Base-by-base conservation (phyloP, 2,329 filamentous ascomycete species). In the Pseudocercospora pini-densiflorae region DNA sequence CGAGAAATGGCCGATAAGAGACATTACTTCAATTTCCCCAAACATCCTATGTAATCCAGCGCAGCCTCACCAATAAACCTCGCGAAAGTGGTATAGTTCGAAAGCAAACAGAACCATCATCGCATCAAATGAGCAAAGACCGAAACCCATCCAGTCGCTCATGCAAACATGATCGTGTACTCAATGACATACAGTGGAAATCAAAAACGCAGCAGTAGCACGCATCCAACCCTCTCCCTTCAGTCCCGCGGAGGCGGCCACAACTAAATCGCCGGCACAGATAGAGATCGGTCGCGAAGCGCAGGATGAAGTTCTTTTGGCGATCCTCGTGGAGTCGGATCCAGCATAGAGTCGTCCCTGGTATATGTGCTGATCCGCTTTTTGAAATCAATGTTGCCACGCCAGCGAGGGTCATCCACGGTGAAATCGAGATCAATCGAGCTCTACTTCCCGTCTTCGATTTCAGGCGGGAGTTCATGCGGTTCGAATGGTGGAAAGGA, bases 81-180 rank as follows among this genome's bases (percentile, higher is more conserved):
- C 57, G 40, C 57, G 40, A 24, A 59, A 47, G 57, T 59, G 33
- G 57, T 59, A 59, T 47, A 43, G 33, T 24, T 59, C 19, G 27
- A 36, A 47, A 59, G 33, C 33, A 59, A 29, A 59, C 33, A 59
- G 40, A 24, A 59, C 33, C 57, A 24, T 47, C 57, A 47, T 43
- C 33, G 21, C 31, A 33, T 24, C 14, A 33, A 58, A 24, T 33
- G 33, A 40, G 31, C 21, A 45, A 59, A 24, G 21, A 21, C 19
- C 27, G 33, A 40, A 43, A 21, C 33, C 57, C 23, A 23, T 21
- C 57, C 21, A 40, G n/a, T 21, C 29, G 57, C 33, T 43, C 57
- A 59, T 59, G 33, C 33, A 59, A 47, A 33, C 54, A 58, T 58
- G 54, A 59, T 43, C 57, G 40, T 36, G 57, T 59, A 16, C 33